Percentiles rank a stretch among this genome's conserved stretches.
phyloP scores from a whole-genome alignment of 768 basidiomycete species.

The Collybiopsis luxurians region DNA sequence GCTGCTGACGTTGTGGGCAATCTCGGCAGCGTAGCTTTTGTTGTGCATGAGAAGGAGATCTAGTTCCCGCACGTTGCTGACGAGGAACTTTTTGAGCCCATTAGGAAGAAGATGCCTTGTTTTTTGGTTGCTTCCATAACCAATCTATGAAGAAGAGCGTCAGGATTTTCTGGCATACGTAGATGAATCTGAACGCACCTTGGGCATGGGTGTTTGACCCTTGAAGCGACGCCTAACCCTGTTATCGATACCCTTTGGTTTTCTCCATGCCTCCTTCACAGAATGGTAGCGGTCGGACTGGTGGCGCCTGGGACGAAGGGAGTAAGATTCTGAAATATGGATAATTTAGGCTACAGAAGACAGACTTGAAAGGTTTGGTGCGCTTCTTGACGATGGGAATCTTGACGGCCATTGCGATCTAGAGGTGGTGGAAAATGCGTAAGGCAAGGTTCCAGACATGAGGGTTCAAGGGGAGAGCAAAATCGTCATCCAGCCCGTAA shows the following conservation, averaged over 20 bases:
- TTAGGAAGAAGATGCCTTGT: conserved; percentile 95
- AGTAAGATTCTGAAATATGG: too few relatives aligned
- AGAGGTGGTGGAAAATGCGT: not conserved
- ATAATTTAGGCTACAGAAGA: conserved; percentile 18
- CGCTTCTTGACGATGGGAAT: conserved; percentile 83
- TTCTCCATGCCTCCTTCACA: conserved; percentile 99
- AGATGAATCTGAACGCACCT: conserved; percentile 41
- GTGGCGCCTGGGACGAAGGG: conserved; percentile 67
- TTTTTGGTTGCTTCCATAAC: conserved; percentile 78
- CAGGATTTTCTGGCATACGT: not conserved
- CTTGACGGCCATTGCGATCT: conserved; percentile 50
- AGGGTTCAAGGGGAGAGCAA: conserved; percentile 7
- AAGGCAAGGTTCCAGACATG: not conserved
- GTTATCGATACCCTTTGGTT: conserved; percentile 99
- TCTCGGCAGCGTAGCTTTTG: conserved; percentile 92
- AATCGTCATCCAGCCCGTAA: conserved; percentile 25
- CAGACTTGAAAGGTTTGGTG: conserved; percentile 94
- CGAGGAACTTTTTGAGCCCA: conserved; percentile 93
- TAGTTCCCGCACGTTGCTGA: conserved; percentile 90
- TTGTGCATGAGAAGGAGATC: conserved; percentile 98
- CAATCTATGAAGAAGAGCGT: conserved; percentile 38
- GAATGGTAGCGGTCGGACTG: conserved; percentile 97
- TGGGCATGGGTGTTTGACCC: conserved; percentile 96
- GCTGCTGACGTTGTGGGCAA: conserved; percentile 95
- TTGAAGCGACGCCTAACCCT: conserved; percentile 93